phyloP scores from a whole-genome alignment of 345 rosid genomes.

The Durio zibethinus region DNA sequence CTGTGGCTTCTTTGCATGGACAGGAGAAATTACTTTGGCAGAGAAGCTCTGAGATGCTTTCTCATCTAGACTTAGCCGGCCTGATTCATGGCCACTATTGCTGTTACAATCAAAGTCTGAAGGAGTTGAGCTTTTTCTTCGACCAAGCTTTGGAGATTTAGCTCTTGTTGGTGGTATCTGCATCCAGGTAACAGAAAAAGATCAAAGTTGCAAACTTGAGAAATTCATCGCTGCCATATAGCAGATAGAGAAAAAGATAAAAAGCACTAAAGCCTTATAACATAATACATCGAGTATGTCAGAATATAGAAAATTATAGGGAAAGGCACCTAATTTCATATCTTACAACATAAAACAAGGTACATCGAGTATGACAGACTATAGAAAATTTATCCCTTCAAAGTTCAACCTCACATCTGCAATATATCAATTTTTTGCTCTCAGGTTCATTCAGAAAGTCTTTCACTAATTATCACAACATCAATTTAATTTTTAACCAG shows the following conservation, averaged over 20 bases:
- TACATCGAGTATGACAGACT: neutral
- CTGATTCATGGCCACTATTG: slow-evolving; percentile 26
- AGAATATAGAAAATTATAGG: too few relatives aligned
- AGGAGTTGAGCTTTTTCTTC: slow-evolving; percentile 54
- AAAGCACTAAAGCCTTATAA: neutral
- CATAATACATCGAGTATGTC: too few relatives aligned
- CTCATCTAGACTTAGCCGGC: slow-evolving; percentile 76
- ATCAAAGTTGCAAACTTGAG: neutral
- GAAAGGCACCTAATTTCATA: neutral
- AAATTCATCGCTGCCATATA: neutral
- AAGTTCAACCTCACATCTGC: neutral
- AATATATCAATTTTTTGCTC: neutral
- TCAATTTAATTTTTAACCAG: neutral
- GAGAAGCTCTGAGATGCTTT: slow-evolving; percentile 36
- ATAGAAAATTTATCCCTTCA: neutral
- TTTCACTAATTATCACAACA: neutral
- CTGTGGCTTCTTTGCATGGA: slow-evolving; percentile 53
- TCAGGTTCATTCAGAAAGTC: neutral
- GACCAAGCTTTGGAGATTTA: slow-evolving; percentile 95
- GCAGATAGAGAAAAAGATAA: neutral
- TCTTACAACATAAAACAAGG: neutral
- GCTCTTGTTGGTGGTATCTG: slow-evolving; percentile 96
- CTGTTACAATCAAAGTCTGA: slow-evolving; percentile 51
- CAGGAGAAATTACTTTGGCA: slow-evolving; percentile 47
- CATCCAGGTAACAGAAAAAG: slow-evolving; percentile 19